Evolutionary conservation across 1,284 basidiomycete species (phyloP).

Genomic region (Stygiomarasmius scandens): DNA sequence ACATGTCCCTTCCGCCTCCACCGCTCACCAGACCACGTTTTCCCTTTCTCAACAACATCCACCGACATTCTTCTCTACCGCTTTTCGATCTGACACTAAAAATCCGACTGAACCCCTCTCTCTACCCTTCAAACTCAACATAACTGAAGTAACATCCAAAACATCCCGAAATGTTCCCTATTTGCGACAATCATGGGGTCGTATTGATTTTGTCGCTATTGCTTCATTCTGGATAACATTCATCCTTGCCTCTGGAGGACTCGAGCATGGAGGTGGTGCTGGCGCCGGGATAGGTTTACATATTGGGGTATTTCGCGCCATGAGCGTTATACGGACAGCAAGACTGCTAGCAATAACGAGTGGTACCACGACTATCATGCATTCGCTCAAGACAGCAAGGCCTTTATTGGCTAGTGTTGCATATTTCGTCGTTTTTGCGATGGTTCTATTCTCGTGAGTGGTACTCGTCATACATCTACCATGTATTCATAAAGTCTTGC

Average conservation of each 20-base stretch:
- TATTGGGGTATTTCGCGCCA: slow-evolving; percentile 86
- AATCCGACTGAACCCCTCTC: slow-evolving; percentile 43
- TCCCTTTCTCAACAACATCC: slow-evolving; percentile 31
- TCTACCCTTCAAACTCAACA: slow-evolving; percentile 69
- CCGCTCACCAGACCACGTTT: slow-evolving; percentile 1
- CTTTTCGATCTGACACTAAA: slow-evolving; percentile 48
- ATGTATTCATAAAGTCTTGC: slow-evolving; percentile 7
- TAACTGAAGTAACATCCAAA: slow-evolving; percentile 56
- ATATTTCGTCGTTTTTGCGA: slow-evolving; percentile 91
- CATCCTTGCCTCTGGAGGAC: no score
- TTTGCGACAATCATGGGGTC: slow-evolving; percentile 89
- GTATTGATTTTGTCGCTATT: slow-evolving; percentile 80
- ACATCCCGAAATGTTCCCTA: slow-evolving; percentile 76
- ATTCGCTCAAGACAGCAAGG: slow-evolving; percentile 88
- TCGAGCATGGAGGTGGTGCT: no score
- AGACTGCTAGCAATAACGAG: slow-evolving; percentile 87
- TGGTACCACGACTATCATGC: slow-evolving; percentile 96
- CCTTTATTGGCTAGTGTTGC: slow-evolving; percentile 88
- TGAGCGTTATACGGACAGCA: slow-evolving; percentile 86
- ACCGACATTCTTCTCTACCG: slow-evolving; percentile 51
- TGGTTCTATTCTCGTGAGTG: slow-evolving; percentile 83
- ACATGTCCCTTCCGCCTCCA: no score
- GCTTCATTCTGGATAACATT: slow-evolving; percentile 61
- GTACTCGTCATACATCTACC: slow-evolving; percentile 1
- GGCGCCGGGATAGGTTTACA: slow-evolving; percentile 61